Percentiles rank a stretch among this genome's conserved stretches.
phyloP scores from a whole-genome alignment of 106 monocot species.

The Acanthochlamys bracteata region DNA sequence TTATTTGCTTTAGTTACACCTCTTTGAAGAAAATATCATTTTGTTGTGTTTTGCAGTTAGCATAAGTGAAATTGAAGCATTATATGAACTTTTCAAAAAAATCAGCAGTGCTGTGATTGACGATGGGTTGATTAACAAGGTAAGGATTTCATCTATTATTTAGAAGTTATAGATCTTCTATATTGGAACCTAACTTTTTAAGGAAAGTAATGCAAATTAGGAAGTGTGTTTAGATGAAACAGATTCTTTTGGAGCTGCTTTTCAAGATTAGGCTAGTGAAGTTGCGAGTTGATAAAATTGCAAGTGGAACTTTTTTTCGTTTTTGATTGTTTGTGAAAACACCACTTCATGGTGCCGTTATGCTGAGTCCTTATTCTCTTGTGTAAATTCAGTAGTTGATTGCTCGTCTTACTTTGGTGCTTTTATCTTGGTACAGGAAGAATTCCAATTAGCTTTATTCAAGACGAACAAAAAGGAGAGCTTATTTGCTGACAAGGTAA shows the following conservation, averaged over 20 bases:
- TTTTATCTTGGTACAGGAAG: conserved; percentile 23
- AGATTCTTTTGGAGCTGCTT: too few relatives aligned
- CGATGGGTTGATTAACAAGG: conserved; percentile 91
- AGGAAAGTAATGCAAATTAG: too few relatives aligned
- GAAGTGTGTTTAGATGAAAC: too few relatives aligned
- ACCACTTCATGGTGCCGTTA: too few relatives aligned
- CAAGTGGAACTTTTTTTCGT: too few relatives aligned
- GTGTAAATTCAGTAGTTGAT: not conserved
- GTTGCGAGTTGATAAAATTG: too few relatives aligned
- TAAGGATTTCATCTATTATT: conserved; percentile 6
- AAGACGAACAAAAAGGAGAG: conserved; percentile 57
- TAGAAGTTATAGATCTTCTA: not conserved
- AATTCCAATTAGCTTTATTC: conserved; percentile 51
- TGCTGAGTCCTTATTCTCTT: too few relatives aligned
- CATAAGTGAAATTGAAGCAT: conserved; percentile 78
- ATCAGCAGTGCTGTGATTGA: conserved; percentile 85
- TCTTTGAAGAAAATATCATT: too few relatives aligned
- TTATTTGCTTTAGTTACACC: not conserved
- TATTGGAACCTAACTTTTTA: too few relatives aligned
- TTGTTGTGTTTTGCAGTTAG: conserved; percentile 39
- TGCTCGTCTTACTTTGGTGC: not conserved
- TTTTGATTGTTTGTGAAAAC: too few relatives aligned
- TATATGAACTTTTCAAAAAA: conserved; percentile 84
- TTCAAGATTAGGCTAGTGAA: too few relatives aligned
- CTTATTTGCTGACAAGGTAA: conserved; percentile 62